Evolutionary conservation across 306 rosid species (phyloP).

Genomic region (Vachellia pachyceras): DNA sequence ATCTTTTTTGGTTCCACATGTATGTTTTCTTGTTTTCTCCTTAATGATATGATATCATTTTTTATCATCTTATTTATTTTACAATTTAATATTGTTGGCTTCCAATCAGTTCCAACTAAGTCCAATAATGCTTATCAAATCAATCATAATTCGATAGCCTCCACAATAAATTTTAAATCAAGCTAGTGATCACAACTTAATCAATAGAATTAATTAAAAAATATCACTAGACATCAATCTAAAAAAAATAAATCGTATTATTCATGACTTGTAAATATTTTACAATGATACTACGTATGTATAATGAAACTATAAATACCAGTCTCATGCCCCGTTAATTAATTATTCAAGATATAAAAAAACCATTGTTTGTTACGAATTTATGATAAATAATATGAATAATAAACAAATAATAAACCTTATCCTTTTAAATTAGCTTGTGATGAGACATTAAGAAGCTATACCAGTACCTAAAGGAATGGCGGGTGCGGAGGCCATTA

Average conservation of each 20-base stretch:
- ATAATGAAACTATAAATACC: too few species aligned
- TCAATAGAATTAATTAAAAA: background rate
- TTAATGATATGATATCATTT: background rate
- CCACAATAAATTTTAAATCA: background rate
- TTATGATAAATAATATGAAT: background rate
- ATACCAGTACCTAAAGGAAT: background rate
- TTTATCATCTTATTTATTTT: background rate
- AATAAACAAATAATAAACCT: too few species aligned
- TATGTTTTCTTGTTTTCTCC: background rate
- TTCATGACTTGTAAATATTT: background rate
- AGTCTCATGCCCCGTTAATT: too few species aligned
- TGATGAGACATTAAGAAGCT: background rate
- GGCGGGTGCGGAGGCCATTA: background rate
- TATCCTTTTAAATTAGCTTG: background rate
- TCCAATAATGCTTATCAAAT: constrained; percentile 3
- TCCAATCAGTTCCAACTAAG: background rate
- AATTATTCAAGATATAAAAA: too few species aligned
- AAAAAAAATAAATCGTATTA: background rate
- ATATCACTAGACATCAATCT: background rate
- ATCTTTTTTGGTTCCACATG: background rate
- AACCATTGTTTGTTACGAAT: background rate
- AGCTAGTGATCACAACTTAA: background rate
- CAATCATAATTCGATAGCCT: constrained; percentile 16
- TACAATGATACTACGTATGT: background rate
- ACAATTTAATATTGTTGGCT: background rate